Evolutionary conservation across 2,329 filamentous ascomycete genomes (phyloP), one percentile per base, ranked within the genome.

Genomic region (Cryphonectria parasitica): DNA sequence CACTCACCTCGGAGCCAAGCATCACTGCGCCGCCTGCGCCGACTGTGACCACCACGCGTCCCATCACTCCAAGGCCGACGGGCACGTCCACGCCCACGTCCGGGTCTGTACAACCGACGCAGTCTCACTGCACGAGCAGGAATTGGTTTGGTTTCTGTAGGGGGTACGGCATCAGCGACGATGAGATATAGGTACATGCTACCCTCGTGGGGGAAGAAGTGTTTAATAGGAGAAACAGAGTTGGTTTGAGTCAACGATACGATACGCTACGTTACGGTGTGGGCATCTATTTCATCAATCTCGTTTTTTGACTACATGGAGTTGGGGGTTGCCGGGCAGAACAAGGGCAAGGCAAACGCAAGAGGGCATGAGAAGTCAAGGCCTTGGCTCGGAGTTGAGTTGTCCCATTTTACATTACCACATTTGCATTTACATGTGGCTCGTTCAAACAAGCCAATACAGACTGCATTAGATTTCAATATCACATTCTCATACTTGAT

Each of bases 111-210:
- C 45, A 15, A 45, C 70, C 66, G 13, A 73, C 77, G 28, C 76
- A 75, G 67, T 76, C 74, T 34, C 78, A 74, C 5, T 85, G 84
- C 68, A 71, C 78, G 10, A 75, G 72, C 19, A 78, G 81, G 64
- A 81, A 75, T 71, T 85, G 83, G 82, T 72, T 84, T 31, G 82
- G 83, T 2, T 69, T 78, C 39, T 85, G 84, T 71, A 81, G 80
- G 66, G 78, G 82, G 49, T 81, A 81, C 80, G 76, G 76, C 2
- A 72, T 64, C 11, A 73, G 75, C 2, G 76, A 75, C 7, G 69
- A 74, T 31, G 77, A 73, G n/a, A 66, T 72, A 41, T 68, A 69
- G 25, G 79, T 17, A 10, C 15, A 15, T 8, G 45, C 49, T 22
- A 6, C 5, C 2, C 17, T 3, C 19, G 17, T n/a, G n/a, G n/a